These are phyloP conservation scores for Tolypocladium capitatum DNA, from an alignment of 2,329 filamentous ascomycete species.

Conservation along the genomic window DNA sequence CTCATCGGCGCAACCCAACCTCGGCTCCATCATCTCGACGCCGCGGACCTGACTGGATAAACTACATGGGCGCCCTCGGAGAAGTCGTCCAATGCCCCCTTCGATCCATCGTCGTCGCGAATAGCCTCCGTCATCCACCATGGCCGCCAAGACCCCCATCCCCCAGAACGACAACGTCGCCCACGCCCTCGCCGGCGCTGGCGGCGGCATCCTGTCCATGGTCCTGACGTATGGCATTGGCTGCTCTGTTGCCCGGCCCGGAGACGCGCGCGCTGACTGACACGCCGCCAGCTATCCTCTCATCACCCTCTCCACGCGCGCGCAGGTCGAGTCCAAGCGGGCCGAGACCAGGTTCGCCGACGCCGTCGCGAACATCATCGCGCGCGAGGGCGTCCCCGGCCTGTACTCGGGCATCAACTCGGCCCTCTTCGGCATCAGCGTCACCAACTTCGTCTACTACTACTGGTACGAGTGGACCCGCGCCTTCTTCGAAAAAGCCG, in stretches of 20 bases:
- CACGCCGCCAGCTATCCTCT: conserved; percentile 63
- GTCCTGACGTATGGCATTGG: conserved; percentile 60
- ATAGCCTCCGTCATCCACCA: conserved; percentile 4
- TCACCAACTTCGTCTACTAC: conserved; percentile 99
- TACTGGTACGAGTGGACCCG: conserved; percentile 99
- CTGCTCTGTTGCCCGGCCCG: neutral
- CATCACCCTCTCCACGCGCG: conserved; percentile 92
- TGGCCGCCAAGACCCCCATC: conserved; percentile 45
- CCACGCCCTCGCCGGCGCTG: conserved; percentile 83
- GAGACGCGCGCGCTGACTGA: neutral
- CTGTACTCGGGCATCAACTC: conserved; percentile 90
- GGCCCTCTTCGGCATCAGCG: conserved; percentile 90
- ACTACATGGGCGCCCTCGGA: neutral
- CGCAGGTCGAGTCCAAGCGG: conserved; percentile 93
- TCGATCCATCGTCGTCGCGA: neutral
- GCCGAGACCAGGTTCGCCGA: conserved; percentile 74
- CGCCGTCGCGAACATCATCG: conserved; percentile 74
- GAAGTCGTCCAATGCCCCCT: neutral
- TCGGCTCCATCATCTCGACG: neutral
- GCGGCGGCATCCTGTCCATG: conserved; percentile 92
- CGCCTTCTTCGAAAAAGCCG: conserved; percentile 69
- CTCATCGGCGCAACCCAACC: neutral
- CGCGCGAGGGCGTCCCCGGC: conserved; percentile 77
- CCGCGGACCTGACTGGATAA: neutral
- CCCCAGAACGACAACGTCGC: conserved; percentile 95